Base-by-base conservation (phyloP, 495 filamentous ascomycete species). In the Poronia punctata region DNA sequence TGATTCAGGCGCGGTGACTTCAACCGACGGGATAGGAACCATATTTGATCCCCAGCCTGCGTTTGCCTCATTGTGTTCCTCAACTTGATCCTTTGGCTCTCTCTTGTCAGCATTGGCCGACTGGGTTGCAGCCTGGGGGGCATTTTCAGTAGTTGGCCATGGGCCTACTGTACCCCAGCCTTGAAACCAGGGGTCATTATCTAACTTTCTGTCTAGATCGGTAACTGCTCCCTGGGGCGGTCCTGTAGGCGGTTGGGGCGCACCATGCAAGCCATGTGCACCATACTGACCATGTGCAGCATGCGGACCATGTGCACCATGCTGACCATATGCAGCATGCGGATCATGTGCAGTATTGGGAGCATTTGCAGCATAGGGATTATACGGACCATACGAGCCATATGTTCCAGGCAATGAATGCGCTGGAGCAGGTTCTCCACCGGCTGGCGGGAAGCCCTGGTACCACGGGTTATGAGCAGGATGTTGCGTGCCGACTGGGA, bases 391-490 rank as follows among this genome's bases (percentile, higher is more conserved):
- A n/a, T n/a, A n/a, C n/a, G n/a, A n/a, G n/a, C n/a, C n/a, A n/a
- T n/a, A n/a, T n/a, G n/a, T n/a, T n/a, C n/a, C n/a, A n/a, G 34
- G 40, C 34, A 28, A 34, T 14, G 14, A 17, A 11, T 19, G 14
- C 20, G 46, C 27, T 16, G 28, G 39, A 18, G 38, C 23, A 23
- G 43, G 51, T 16, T 49, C 54, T 26, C 48, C 46, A 7, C 41
- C 35, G 19, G 40, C 37, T 7, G 44, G 14, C 23, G 38, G 20
- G 40, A 45, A 53, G 39, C 58, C 51, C 38, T 48, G 25, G 22
- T 56, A 46, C 51, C 49, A 56, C 5, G 46, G 46, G 24, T 53
- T 53, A 6, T 59, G 41, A 12, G 17, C 21, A 12, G 57, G 53
- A 31, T 59, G 48, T n/a, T 53, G 44, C 10, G 35, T 47, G 28